Percentiles rank a stretch among this genome's conserved stretches.
Conservation (phyloP, 352 stramenopile genomes). For the Phytophthora tentaculata region DNA sequence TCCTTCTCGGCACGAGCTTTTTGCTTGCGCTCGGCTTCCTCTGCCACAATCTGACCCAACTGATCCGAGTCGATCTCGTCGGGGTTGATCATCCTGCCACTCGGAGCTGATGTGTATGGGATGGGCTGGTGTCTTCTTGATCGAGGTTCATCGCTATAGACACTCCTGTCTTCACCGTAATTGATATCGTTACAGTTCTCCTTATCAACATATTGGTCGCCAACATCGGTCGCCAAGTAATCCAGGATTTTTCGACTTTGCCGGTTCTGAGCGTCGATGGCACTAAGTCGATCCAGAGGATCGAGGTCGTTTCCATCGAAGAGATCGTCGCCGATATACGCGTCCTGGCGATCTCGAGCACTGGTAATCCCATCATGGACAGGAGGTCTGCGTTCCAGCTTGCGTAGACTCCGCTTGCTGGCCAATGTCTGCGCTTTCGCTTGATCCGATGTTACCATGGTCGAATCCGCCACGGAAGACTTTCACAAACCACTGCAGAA, state of each 20-base stretch:
- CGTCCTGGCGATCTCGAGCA: not conserved
- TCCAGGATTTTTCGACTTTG: conserved; percentile 62
- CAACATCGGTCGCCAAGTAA: conserved; percentile 43
- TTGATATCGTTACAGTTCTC: conserved; percentile 33
- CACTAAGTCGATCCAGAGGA: too few species aligned
- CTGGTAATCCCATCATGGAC: conserved; percentile 1
- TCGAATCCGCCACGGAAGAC: not conserved
- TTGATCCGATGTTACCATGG: conserved; percentile 17
- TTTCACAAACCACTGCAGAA: conserved; percentile 22
- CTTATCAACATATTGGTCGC: conserved; percentile 50
- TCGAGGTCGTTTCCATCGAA: conserved; percentile 20
- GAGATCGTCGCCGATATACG: conserved; percentile 60
- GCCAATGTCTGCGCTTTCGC: not conserved
- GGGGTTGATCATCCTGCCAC: conserved; percentile 54
- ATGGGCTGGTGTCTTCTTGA: conserved; percentile 41
- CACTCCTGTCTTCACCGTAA: conserved; percentile 19
- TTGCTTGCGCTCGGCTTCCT: conserved; percentile 52
- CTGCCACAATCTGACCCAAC: conserved; percentile 43
- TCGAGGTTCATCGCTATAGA: conserved; percentile 7
- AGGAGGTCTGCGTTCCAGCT: conserved; percentile 15
- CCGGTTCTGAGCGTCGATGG: too few species aligned
- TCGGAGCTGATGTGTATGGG: conserved; percentile 25
- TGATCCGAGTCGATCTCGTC: conserved; percentile 45
- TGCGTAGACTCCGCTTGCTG: conserved; percentile 1
- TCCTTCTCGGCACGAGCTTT: conserved; percentile 51